Conservation (phyloP, 768 basidiomycete species). For the Calocybe indica region DNA sequence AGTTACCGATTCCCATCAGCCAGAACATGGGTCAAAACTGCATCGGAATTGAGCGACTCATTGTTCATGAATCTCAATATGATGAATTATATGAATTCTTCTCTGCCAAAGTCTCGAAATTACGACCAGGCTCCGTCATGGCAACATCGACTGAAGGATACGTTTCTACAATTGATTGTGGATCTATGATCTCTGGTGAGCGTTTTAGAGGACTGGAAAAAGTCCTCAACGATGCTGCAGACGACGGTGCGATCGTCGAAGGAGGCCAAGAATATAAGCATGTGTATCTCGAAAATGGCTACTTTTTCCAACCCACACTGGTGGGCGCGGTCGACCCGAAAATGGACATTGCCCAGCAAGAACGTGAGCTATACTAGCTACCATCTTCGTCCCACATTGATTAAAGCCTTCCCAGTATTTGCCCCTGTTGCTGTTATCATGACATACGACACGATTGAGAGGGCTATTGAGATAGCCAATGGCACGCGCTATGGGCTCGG, state of each 20-base stretch:
- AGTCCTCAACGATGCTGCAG: slow-evolving; percentile 63
- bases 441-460: slow-evolving; percentile 75
- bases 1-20: slow-evolving; percentile 30
- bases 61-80: slow-evolving; percentile 77
- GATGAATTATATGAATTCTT: slow-evolving; percentile 68
- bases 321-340: slow-evolving; percentile 68
- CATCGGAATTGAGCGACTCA: slow-evolving; percentile 91
- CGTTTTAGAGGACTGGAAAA: slow-evolving; percentile 65
- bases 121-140: slow-evolving; percentile 78
- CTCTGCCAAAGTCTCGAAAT: slow-evolving; percentile 51
- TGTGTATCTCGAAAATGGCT: slow-evolving; percentile 61
- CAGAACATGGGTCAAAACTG: slow-evolving; percentile 96
- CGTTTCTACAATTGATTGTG: slow-evolving; percentile 73
- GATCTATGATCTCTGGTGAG: slow-evolving; percentile 76
- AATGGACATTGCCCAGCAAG: slow-evolving; percentile 75
- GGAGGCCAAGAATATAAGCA: slow-evolving; percentile 69
- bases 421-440: slow-evolving; percentile 89
- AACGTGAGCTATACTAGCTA: slow-evolving; percentile 48
- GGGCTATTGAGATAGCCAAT: slow-evolving; percentile 87
- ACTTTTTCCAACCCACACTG: slow-evolving; percentile 85
- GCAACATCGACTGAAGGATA: slow-evolving; percentile 62
- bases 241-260: slow-evolving; percentile 56
- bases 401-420: slow-evolving; percentile 56
- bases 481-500: slow-evolving; percentile 86
- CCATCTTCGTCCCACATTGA: not conserved